Evolutionary conservation across 148 eudicot species (phyloP), one percentile per base, ranked within the genome.

Genomic region (Rhododendron ferrugineum): DNA sequence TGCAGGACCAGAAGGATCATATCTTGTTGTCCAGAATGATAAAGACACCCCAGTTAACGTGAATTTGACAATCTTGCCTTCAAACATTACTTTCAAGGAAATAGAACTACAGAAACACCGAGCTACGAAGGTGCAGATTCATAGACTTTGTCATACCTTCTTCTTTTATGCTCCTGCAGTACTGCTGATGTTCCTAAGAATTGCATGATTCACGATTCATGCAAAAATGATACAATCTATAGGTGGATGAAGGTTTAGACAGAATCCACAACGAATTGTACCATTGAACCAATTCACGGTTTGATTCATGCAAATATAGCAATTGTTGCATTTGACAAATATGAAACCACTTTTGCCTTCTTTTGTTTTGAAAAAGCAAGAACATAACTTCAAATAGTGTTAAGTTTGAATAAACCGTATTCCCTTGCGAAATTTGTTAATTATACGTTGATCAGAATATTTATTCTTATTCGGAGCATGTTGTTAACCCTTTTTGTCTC

Each of bases 1-100:
- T 83, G 79, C 54, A 83, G 85, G 79, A n/a, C 32, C 85, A 36
- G 32, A 83, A 83, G 85, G 44, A 72, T 32, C 79, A 34, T 73
- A 49, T 83, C 47, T 83, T 73, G 18, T 83, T 37, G 47, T 83
- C 32, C 68, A 50, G 66, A 83, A 83, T 73, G 79, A 83, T 73
- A 79, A 54, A 22, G 85, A 50, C 16, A 50, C 36, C 79, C 37
- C 34, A 10, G 47, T 83, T 46, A 73, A 32, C 11, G 79, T 50
- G 80, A 83, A 11, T 16, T 47, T 22, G 8, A 47, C 32, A 36
- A 1, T 73, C 66, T 73, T 83, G 66, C 85, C 85, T 73, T 26
- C 22, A 34, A 36, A 83, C 40, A 11, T 2, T 11, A 50, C 85
- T 72, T 50, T 73, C 13, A 20, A 44, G 64, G 47, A 4, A 42